Conservation (phyloP, 805 yeast species). For the Candida jianshihensis region DNA sequence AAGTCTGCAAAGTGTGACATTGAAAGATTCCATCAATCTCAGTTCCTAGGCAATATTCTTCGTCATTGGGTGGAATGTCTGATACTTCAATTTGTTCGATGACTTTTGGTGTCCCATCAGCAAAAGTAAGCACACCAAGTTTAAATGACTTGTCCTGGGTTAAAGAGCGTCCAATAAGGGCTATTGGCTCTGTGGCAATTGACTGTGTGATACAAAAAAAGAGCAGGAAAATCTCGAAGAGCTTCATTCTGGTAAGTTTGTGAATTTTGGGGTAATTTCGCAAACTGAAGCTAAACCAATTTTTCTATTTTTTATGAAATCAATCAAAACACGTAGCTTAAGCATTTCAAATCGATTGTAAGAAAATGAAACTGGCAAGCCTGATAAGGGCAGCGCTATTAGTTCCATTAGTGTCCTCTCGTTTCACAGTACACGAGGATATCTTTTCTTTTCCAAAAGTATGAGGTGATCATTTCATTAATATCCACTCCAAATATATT, state of each 20-base stretch:
- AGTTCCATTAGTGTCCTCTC: too few species aligned
- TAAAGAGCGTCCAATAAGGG: constrained; percentile 1
- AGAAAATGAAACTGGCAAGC: background rate
- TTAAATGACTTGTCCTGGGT: background rate
- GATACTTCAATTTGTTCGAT: background rate
- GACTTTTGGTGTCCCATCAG: background rate
- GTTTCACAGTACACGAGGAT: constrained; percentile 16
- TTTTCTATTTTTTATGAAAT: background rate
- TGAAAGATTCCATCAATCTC: constrained; percentile 8
- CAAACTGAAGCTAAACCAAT: too few species aligned
- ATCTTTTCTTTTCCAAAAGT: constrained; percentile 17
- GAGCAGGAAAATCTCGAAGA: background rate
- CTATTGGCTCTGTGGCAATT: background rate
- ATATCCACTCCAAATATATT: too few species aligned
- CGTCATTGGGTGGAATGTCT: background rate
- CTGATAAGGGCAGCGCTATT: background rate
- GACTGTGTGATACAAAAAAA: background rate
- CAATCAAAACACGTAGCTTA: too few species aligned
- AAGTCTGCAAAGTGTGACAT: constrained; percentile 13
- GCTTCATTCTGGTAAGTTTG: too few species aligned
- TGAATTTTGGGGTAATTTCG: too few species aligned
- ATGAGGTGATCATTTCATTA: too few species aligned
- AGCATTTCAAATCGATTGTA: too few species aligned
- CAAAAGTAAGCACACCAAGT: constrained; percentile 2
- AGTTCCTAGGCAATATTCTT: constrained; percentile 18